Evolutionary conservation across 1,284 basidiomycete genomes (phyloP).

Genomic region (Hemileia vastatrix): DNA sequence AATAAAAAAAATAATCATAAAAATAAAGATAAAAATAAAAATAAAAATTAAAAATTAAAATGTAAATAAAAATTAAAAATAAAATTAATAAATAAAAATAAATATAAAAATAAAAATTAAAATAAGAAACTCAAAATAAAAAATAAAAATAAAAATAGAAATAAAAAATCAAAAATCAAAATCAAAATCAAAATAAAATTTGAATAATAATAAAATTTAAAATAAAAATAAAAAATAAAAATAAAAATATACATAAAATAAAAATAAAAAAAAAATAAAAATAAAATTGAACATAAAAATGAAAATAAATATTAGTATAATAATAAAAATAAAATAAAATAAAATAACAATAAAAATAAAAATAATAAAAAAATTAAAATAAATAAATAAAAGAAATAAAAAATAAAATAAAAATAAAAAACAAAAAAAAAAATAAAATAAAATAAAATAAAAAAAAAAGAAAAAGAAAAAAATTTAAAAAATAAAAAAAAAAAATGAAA

Average conservation of each 20-base stretch:
- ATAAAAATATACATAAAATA: not conserved
- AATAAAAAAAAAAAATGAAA: too few relatives aligned
- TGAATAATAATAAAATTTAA: not conserved
- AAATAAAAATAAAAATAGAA: not conserved
- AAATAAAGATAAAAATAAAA: not conserved
- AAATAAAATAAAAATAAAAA: not conserved
- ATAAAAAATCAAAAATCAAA: not conserved
- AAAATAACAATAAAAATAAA: not conserved
- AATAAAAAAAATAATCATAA: not conserved
- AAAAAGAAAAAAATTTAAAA: too few relatives aligned
- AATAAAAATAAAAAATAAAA: not conserved
- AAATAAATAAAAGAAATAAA: not conserved
- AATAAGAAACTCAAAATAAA: not conserved
- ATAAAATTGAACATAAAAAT: not conserved
- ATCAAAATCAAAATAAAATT: not conserved
- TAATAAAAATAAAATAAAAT: not conserved
- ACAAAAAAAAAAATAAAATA: not conserved
- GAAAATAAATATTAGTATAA: not conserved
- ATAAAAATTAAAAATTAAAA: not conserved
- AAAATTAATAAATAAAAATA: not conserved
- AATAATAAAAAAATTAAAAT: not conserved
- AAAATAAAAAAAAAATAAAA: conserved; percentile 1
- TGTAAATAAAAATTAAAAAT: not conserved
- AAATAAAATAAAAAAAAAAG: not conserved
- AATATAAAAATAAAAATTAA: not conserved